Percentiles rank a stretch among this genome's conserved stretches.
Evolutionary conservation across 2,329 filamentous ascomycete genomes (phyloP).

Genomic region (Diplodia mutila): DNA sequence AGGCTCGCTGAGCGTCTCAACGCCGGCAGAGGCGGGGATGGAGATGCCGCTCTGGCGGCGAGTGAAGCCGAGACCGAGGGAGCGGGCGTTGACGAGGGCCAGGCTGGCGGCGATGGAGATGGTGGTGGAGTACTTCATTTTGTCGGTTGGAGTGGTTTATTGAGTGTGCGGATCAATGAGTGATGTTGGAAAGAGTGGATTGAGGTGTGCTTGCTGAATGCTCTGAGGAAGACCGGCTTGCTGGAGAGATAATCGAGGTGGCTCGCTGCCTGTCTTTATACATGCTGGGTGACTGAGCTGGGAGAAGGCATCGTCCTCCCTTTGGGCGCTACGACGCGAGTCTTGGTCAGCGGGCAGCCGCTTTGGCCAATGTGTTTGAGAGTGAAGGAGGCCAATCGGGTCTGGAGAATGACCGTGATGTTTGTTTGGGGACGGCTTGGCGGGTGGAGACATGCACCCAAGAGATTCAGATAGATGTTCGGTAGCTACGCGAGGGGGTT

Average conservation of each 20-base stretch:
- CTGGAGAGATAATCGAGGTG: background rate
- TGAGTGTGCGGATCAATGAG: background rate
- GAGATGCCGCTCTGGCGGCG: constrained; percentile 29
- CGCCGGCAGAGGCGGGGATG: constrained; percentile 21
- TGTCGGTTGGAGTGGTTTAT: background rate
- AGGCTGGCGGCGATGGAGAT: constrained; percentile 7
- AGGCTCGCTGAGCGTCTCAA: constrained; percentile 16
- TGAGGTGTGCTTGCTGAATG: background rate
- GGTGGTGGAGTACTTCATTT: constrained; percentile 19
- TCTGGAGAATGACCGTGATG: background rate
- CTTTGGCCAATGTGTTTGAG: background rate
- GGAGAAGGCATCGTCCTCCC: background rate
- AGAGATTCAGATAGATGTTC: constrained; percentile 22
- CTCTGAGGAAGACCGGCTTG: constrained; percentile 19
- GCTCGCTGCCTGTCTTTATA: constrained; percentile 3
- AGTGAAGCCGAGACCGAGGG: background rate
- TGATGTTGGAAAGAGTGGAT: constrained; percentile 5
- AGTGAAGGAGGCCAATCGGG: background rate
- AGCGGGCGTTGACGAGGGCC: constrained; percentile 21
- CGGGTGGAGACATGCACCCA: constrained; percentile 6
- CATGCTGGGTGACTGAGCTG: background rate
- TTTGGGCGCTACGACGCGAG: background rate
- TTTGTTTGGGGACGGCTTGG: background rate
- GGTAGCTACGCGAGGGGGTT: constrained; percentile 5
- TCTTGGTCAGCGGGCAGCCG: background rate